Conservation (phyloP, 2,329 filamentous ascomycete species). For the Curvularia spicifera region DNA sequence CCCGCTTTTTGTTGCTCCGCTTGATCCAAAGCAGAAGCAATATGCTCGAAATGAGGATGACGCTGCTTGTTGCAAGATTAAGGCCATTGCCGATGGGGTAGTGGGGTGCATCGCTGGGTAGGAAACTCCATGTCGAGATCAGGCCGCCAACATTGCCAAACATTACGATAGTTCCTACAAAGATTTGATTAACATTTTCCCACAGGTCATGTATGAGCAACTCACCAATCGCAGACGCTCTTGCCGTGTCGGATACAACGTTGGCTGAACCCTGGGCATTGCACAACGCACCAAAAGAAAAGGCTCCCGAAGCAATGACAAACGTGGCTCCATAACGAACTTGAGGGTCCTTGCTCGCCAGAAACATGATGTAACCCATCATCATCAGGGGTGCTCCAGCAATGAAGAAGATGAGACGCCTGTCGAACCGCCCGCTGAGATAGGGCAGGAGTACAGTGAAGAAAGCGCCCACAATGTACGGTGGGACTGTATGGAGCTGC, state of each 20-base stretch:
- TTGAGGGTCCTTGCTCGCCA: constrained; percentile 58
- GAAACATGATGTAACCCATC: constrained; percentile 72
- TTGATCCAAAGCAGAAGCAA: constrained; percentile 66
- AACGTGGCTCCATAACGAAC: constrained; percentile 75
- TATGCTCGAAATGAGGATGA: constrained; percentile 60
- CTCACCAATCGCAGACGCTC: constrained; percentile 66
- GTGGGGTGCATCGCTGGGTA: constrained; percentile 67
- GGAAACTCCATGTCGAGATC: constrained; percentile 69
- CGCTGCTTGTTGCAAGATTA: constrained; percentile 68
- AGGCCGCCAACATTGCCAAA: constrained; percentile 75
- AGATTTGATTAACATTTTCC: not conserved
- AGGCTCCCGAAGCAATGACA: constrained; percentile 69
- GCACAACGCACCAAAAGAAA: constrained; percentile 67
- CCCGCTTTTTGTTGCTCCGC: constrained; percentile 66
- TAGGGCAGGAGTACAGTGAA: constrained; percentile 69
- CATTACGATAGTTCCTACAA: constrained; percentile 66
- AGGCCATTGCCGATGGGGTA: constrained; percentile 75
- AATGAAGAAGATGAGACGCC: constrained; percentile 67
- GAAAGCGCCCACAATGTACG: constrained; percentile 71
- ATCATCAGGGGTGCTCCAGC: constrained; percentile 68
- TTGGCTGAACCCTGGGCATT: constrained; percentile 74
- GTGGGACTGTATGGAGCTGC: constrained; percentile 74
- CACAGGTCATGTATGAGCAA: not conserved
- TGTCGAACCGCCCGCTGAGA: constrained; percentile 66
- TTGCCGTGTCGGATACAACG: constrained; percentile 72